Conservation (phyloP, 2,329 filamentous ascomycete genomes). For the Botrytis fabae region DNA sequence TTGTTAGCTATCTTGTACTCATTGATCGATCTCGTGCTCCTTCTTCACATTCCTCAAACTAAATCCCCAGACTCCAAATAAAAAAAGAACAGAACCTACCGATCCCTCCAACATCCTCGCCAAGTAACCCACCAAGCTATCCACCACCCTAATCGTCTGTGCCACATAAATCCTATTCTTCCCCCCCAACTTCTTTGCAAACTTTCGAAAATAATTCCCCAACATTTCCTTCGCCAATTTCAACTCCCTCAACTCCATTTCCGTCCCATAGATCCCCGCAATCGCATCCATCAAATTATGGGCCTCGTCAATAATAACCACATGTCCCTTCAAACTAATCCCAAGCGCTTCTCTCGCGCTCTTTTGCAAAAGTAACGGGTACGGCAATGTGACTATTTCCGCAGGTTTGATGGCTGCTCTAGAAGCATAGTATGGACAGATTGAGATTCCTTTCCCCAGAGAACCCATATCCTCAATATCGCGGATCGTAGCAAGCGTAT, state of each 20-base stretch:
- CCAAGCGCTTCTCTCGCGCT: constrained; percentile 84
- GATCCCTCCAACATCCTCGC: constrained; percentile 52
- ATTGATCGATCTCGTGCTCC: neutral
- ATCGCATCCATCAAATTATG: constrained; percentile 98
- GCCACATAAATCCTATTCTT: constrained; percentile 90
- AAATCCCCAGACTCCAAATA: neutral
- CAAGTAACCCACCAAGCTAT: constrained; percentile 73
- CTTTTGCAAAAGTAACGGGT: constrained; percentile 84
- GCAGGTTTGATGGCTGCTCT: constrained; percentile 77
- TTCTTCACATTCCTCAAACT: neutral
- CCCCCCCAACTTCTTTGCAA: constrained; percentile 84
- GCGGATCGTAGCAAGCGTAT: constrained; percentile 76
- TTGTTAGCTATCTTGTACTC: neutral
- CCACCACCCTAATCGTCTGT: constrained; percentile 79
- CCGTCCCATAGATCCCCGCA: constrained; percentile 78
- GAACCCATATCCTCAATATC: constrained; percentile 90
- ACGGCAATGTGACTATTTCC: constrained; percentile 90
- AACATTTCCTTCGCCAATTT: constrained; percentile 73
- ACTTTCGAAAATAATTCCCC: constrained; percentile 79
- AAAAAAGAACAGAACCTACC: constrained; percentile 41
- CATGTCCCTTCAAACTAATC: constrained; percentile 80
- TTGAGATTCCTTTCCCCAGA: constrained; percentile 73
- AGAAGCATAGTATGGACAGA: constrained; percentile 97
- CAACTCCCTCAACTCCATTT: constrained; percentile 72
- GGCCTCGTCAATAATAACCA: constrained; percentile 96